Conservation (phyloP, 345 rosid species). For the Populus davidiana region DNA sequence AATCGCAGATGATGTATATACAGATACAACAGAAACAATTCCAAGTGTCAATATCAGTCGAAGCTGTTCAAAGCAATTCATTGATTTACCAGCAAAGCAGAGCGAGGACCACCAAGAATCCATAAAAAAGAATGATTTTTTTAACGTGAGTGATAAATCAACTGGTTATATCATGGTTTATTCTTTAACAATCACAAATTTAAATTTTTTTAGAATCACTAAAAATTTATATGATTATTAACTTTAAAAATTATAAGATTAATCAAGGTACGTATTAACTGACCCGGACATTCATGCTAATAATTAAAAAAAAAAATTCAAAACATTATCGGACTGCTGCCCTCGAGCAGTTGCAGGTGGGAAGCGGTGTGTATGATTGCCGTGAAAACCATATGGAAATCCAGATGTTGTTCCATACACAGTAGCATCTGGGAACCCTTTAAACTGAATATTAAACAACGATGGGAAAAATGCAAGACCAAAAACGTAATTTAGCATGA, state of each 20-base stretch:
- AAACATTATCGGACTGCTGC: conserved; percentile 46
- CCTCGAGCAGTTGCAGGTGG: conserved; percentile 36
- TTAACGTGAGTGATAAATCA: too few species aligned
- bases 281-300: too few species aligned
- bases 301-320: conserved; percentile 35
- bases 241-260: too few species aligned
- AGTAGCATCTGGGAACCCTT: conserved; percentile 64
- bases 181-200: too few species aligned
- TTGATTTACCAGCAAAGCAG: conserved; percentile 48
- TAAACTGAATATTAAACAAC: conserved; percentile 63
- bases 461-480: conserved; percentile 62
- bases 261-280: too few species aligned
- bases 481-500: conserved; percentile 33
- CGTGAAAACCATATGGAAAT: conserved; percentile 59
- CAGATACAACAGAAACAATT: not conserved
- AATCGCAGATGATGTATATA: conserved; percentile 7
- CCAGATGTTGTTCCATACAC: conserved; percentile 64
- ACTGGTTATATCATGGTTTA: too few species aligned
- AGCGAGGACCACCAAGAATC: conserved; percentile 47
- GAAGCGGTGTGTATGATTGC: conserved; percentile 49
- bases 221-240: too few species aligned
- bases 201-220: too few species aligned
- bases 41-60: not conserved
- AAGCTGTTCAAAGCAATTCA: not conserved
- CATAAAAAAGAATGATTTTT: conserved; percentile 2